phyloP scores from a whole-genome alignment of 2,329 filamentous ascomycete genomes.

The Microthyrium microscopicum region DNA sequence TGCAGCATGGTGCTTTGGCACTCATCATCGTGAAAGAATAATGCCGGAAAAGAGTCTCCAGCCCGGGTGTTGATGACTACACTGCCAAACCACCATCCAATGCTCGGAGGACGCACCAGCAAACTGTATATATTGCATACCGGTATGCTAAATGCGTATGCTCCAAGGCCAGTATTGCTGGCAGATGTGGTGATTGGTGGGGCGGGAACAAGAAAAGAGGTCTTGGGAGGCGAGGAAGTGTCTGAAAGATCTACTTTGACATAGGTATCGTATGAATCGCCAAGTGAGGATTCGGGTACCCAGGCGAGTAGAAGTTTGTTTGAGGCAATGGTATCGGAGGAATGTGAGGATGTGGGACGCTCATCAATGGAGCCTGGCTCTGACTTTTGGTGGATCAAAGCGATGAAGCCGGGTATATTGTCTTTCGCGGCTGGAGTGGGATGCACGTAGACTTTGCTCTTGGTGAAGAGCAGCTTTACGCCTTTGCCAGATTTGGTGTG shows the following conservation, averaged over 20 bases:
- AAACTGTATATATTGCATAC: slow-evolving; percentile 82
- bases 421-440: slow-evolving; percentile 85
- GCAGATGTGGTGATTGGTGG: slow-evolving; percentile 68
- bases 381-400: slow-evolving; percentile 74
- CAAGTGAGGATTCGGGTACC: slow-evolving; percentile 77
- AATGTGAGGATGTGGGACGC: slow-evolving; percentile 24
- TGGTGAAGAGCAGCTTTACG: slow-evolving; percentile 86
- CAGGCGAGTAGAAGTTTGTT: slow-evolving; percentile 77
- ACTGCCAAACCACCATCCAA: slow-evolving; percentile 98
- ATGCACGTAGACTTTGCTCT: slow-evolving; percentile 98
- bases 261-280: slow-evolving; percentile 65
- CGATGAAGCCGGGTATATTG: slow-evolving; percentile 88
- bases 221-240: slow-evolving; percentile 61
- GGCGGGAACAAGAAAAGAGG: slow-evolving; percentile 80
- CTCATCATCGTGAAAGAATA: slow-evolving; percentile 97
- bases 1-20: slow-evolving; percentile 91
- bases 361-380: slow-evolving; percentile 7
- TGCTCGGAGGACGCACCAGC: slow-evolving; percentile 73
- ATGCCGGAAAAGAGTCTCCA: slow-evolving; percentile 82
- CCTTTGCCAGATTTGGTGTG: slow-evolving; percentile 61
- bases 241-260: slow-evolving; percentile 89
- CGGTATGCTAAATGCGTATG: slow-evolving; percentile 83
- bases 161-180: slow-evolving; percentile 54
- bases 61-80: slow-evolving; percentile 80
- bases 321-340: slow-evolving; percentile 27